phyloP scores from a whole-genome alignment of 192 early-diverging fungal species.

The Funneliformis geosporum region DNA sequence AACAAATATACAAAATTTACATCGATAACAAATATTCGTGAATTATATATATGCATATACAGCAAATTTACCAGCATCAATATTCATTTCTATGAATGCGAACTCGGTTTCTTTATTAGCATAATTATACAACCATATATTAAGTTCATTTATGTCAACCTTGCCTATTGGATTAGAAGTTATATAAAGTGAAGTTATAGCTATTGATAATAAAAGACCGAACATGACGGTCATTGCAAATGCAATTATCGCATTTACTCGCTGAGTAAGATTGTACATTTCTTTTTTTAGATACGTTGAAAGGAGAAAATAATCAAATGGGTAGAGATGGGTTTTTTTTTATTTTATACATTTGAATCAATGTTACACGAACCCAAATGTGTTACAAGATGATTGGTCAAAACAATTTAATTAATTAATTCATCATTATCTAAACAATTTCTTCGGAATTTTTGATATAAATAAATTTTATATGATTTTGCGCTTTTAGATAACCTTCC shows the following conservation, averaged over 20 bases:
- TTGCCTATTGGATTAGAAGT: slow-evolving; percentile 14
- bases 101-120: slow-evolving; percentile 8
- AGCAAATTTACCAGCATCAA: slow-evolving; percentile 25
- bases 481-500: neutral
- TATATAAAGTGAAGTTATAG: slow-evolving; percentile 16
- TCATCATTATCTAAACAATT: neutral
- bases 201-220: slow-evolving; percentile 16
- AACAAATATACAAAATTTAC: neutral
- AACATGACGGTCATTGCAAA: slow-evolving; percentile 28
- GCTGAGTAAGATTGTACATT: slow-evolving; percentile 26
- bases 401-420: neutral
- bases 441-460: neutral
- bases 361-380: neutral
- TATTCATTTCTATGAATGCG: slow-evolving; percentile 16
- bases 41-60: neutral
- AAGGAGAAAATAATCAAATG: neutral
- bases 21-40: neutral
- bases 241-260: slow-evolving; percentile 26
- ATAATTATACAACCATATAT: slow-evolving; percentile 23
- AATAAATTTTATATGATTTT: neutral
- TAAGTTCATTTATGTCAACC: slow-evolving; percentile 1
- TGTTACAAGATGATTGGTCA: neutral
- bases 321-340: too few species aligned
- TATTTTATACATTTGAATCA: too few species aligned
- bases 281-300: neutral